A percentile compares a stretch with the other conserved stretches of the same genome.
Conservation (phyloP, 2,329 filamentous ascomycete genomes). For the Elsinoe necatrix region DNA sequence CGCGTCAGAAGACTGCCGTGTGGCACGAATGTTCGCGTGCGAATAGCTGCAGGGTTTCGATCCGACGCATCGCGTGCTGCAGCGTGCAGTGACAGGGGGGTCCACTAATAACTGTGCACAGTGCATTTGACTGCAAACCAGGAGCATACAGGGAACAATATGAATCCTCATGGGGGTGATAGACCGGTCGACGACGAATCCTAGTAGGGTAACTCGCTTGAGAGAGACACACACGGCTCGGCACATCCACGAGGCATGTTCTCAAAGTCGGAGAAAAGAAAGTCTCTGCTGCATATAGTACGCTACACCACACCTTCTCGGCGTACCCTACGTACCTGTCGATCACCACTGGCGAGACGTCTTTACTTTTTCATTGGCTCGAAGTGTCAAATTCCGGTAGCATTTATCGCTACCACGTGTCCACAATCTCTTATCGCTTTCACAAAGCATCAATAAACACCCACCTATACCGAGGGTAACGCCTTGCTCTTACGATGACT, state of each 20-base stretch:
- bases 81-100: background rate
- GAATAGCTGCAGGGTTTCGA: background rate
- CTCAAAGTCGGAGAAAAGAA: background rate
- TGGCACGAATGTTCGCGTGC: background rate
- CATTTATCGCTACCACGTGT: background rate
- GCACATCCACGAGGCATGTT: background rate
- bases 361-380: background rate
- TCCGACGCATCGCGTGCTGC: background rate
- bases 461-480: background rate
- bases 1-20: background rate
- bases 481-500: no score
- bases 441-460: background rate
- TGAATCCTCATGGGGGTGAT: background rate
- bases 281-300: slow-evolving; percentile 1
- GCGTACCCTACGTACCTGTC: slow-evolving; percentile 5
- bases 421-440: background rate
- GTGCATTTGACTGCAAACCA: background rate
- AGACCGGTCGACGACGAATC: background rate
- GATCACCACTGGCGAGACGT: background rate
- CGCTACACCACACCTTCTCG: background rate
- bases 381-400: background rate
- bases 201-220: background rate
- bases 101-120: background rate
- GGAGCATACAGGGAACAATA: background rate
- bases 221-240: background rate